These are phyloP conservation scores for Syncephalastrum monosporum DNA, from an alignment of 371 early-diverging fungal genomes.

Conservation along the genomic window DNA sequence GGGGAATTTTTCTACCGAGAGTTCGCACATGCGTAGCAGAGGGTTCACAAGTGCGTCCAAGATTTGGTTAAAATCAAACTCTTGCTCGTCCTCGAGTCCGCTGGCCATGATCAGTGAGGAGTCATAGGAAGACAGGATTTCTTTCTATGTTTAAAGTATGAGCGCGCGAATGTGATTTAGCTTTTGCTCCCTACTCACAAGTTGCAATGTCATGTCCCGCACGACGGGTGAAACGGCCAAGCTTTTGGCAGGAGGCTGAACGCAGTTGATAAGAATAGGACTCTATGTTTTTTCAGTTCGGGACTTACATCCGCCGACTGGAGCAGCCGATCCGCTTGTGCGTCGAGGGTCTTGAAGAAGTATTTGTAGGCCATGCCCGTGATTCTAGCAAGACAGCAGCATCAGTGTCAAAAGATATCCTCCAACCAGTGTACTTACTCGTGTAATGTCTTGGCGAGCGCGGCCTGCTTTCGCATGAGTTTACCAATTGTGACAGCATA, in stretches of 20 bases:
- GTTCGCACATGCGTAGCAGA: slow-evolving; percentile 67
- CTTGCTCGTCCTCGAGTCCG: slow-evolving; percentile 32
- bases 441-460: slow-evolving; percentile 54
- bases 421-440: slow-evolving; percentile 42
- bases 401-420: too few relatives aligned
- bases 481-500: slow-evolving; percentile 67
- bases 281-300: neutral
- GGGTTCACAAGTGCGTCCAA: slow-evolving; percentile 74
- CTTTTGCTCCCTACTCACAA: slow-evolving; percentile 39
- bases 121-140: slow-evolving; percentile 79
- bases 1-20: slow-evolving; percentile 53
- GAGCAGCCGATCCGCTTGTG: slow-evolving; percentile 64
- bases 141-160: slow-evolving; percentile 49
- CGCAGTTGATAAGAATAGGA: slow-evolving; percentile 7
- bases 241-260: slow-evolving; percentile 60
- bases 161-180: neutral
- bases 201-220: slow-evolving; percentile 64
- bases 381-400: slow-evolving; percentile 33
- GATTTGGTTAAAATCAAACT: slow-evolving; percentile 62
- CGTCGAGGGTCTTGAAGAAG: slow-evolving; percentile 68
- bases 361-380: slow-evolving; percentile 65
- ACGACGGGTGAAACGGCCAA: slow-evolving; percentile 62
- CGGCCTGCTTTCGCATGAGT: slow-evolving; percentile 58
- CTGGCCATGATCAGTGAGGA: slow-evolving; percentile 59
- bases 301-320: slow-evolving; percentile 50